Base-by-base conservation (phyloP, 78 protist species). In the Cavenderia fasciculata region DNA sequence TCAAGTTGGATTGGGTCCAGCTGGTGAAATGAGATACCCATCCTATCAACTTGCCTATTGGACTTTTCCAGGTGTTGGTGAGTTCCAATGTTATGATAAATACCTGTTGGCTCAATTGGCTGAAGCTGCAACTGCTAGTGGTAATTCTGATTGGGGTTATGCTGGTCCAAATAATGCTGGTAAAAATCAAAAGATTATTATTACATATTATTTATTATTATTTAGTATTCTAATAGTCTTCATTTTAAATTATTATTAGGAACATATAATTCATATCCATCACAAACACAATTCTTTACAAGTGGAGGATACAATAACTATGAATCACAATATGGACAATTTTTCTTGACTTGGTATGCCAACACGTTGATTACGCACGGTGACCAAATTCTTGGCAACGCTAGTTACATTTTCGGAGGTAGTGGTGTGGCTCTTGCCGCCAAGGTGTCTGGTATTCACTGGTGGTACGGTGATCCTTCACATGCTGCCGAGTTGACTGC, bases 11-110 rank as follows among this genome's bases (percentile, higher is more conserved):
- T 56, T 92, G 1, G 98, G 98, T 2, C 98, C 98, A 8, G 85
- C 95, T 11, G 98, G 98, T 51, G 98, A 97, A 59, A 40, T 95
- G 72, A 75, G 98, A 27, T 97, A 97, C 49, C 98, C 98, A 41
- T 71, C 94, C 27, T 97, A 97, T 71, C 98, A 94, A 51, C 27
- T 74, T 25, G 75, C 71, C 25, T 47, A 59, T n/a, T 96, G 98
- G 98, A 49, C 71, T 18, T 97, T 86, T 86, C 94, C 94, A 4
- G 97, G 97, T 21, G 86, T 95, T 23, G 98, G 98, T 8, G 97
- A 66, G 44, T 97, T 97, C 97, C 97, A 95, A 74, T 89, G 96
- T 69, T 97, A 86, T 86, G 97, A 94, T 75, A 40, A 59, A 47
- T 86, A 87, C 92, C 59, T 95, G 91, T 46, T 74, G 63, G 77